Evolutionary conservation across 805 yeast genomes (phyloP), one percentile per base, ranked within the genome.

Genomic region (Saturnispora mendoncae): DNA sequence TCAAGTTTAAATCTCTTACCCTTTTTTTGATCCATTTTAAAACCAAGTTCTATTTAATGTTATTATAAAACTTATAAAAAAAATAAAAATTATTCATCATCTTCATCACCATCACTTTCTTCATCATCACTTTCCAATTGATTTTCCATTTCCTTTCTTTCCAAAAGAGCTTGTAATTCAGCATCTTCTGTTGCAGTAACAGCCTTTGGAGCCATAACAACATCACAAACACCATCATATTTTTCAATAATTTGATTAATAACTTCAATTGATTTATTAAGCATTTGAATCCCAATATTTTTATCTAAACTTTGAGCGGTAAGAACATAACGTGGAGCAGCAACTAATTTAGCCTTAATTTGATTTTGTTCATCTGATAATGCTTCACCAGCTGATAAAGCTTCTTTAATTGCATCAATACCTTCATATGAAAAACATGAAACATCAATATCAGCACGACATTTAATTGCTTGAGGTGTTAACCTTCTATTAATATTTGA

Each of bases 141-240:
- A 58, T 84, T 88, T 62, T 85, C 96, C 59, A 81, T 72, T 69
- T 86, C 97, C 61, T 86, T 84, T 60, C 84, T 76, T 67, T 90
- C 97, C 76, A 92, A 79, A 51, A 92, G 75, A 46, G 95, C 95
- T 66, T 87, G 95, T 58, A 92, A 76, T 67, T 88, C 97, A 46
- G 96, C 97, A 64, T 92, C 98, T 63, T 92, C 98, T 46, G 92
- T 84, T 46, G 95, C 97, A 43, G 97, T 87, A 51, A 92, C 97
- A 33, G 97, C 97, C 77, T 88, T 90, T 59, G 98, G 97, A 55
- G 94, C 90, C 97, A 90, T 90, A 41, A 94, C 87, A 50, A 90
- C 82, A 52, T 84, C 85, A 62, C 95, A 82, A 44, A 77, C 74
- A 58, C 98, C 98, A 41, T 86, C 95, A 42, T 76, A 72, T 17